Conservation (phyloP, 306 rosid genomes). For the Dryas alaskensis region DNA sequence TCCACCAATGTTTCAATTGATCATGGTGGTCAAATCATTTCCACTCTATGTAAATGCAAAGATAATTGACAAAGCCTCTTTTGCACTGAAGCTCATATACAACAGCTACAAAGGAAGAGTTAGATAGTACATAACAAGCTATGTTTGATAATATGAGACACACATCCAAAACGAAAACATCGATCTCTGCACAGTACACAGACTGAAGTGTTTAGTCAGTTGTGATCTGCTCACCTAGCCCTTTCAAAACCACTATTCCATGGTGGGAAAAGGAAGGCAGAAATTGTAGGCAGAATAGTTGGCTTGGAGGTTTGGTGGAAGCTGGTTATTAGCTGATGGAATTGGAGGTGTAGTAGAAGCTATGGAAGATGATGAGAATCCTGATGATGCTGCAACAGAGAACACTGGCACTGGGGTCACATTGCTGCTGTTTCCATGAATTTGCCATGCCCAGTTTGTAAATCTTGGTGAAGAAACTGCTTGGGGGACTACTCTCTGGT, state of each 20-base stretch:
- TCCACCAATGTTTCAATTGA: neutral
- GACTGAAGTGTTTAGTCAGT: neutral
- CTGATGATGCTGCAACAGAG: conserved; percentile 69
- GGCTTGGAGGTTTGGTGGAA: conserved; percentile 19
- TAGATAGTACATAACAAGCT: neutral
- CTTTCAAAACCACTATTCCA: neutral
- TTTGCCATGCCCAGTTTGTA: conserved; percentile 43
- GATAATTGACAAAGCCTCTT: neutral
- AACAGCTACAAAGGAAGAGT: conserved; percentile 2
- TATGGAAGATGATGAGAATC: conserved; percentile 53
- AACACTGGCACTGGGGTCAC: conserved; percentile 31
- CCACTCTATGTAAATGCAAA: neutral
- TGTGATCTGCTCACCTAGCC: conserved; percentile 2
- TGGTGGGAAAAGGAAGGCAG: conserved; percentile 19
- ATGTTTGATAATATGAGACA: conserved; percentile 11
- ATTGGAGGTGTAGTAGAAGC: conserved; percentile 13
- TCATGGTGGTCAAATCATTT: too few relatives aligned
- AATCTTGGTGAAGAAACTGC: conserved; percentile 27
- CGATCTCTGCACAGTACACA: conserved; percentile 20
- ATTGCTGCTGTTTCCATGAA: conserved; percentile 25
- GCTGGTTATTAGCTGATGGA: conserved; percentile 14
- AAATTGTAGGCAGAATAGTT: conserved; percentile 20
- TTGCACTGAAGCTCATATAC: conserved; percentile 14
- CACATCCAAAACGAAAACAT: neutral
- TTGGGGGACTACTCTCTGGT: conserved; percentile 15